Base-by-base conservation (phyloP, 768 basidiomycete species). In the Termitomyces titanicus region DNA sequence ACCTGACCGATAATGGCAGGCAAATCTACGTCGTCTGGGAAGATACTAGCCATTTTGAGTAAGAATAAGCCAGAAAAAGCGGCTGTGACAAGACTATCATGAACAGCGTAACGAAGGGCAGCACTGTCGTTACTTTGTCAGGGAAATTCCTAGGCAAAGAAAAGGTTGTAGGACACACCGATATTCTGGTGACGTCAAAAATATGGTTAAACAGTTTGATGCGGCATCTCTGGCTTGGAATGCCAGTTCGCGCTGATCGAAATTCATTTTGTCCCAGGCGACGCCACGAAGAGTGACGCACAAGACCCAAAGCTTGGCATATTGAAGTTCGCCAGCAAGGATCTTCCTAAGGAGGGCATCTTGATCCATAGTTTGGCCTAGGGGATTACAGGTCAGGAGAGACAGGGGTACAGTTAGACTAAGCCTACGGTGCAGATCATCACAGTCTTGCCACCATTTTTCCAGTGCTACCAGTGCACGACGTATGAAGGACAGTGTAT, bases 211-310 rank as follows among this genome's bases (percentile, higher is more conserved):
- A 66, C 92, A 94, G 60, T 85, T 85, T 34, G 88, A 84, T 5
- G 94, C 94, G 0, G 94, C 89, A 64, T 95, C 92, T 72, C 94
- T 96, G 25, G 94, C 94, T 64, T 95, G 91, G 76, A 96, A 95
- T 3, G 94, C 94, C 44, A 96, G 79, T 68, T 96, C 94, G 37
- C 93, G 86, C 66, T 96, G 94, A 69, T 97, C 94, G 57, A 90
- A 92, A 3, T 92, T 85, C 88, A 97, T 92, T 71, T 94, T 94
- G 65, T 97, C 94, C 94, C 94, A 98, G 5, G 90, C 84, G 24
- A 89, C 90, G 17, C 94, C 94, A 56, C 94, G 83, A 44, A 98
- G 74, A 12, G 93, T 93, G 22, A 96, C 88, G 66, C 94, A 97
- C 20, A 94, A 88, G 31, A 96, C 82, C 94, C 94, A 97, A 5